Evolutionary conservation across 441 rosid species (phyloP).

Genomic region (Viola pubescens): DNA sequence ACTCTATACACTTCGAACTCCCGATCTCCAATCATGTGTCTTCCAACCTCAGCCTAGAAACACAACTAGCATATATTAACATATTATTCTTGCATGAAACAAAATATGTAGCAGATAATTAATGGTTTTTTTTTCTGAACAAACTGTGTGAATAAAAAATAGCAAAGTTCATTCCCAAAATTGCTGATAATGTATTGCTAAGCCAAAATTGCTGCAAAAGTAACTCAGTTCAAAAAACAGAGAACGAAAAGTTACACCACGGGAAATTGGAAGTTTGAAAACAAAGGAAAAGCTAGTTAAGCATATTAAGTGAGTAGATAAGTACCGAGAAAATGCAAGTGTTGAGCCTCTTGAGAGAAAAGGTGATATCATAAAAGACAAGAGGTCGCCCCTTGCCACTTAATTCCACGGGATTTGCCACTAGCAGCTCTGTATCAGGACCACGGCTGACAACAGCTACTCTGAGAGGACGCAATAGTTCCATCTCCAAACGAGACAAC

Average conservation of each 20-base stretch:
- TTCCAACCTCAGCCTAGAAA: constrained; percentile 70
- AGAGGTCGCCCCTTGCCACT: constrained; percentile 93
- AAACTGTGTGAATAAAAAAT: background rate
- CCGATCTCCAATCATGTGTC: constrained; percentile 59
- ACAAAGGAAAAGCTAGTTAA: background rate
- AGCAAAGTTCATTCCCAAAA: background rate
- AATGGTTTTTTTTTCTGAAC: no score
- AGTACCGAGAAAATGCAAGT: constrained; percentile 75
- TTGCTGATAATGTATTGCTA: constrained; percentile 3
- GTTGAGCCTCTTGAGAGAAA: constrained; percentile 63
- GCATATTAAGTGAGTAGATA: constrained; percentile 1
- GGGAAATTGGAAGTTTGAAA: background rate
- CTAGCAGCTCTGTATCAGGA: constrained; percentile 80
- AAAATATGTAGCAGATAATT: background rate
- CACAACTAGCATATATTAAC: background rate
- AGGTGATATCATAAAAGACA: constrained; percentile 77
- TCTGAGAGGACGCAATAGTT: constrained; percentile 65
- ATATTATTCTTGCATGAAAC: background rate
- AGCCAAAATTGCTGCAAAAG: constrained; percentile 7
- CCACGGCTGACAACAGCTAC: constrained; percentile 74
- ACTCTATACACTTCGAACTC: constrained; percentile 92
- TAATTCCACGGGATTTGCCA: constrained; percentile 86
- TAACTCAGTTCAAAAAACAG: background rate
- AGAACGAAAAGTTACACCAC: background rate
- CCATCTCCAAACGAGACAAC: constrained; percentile 50